Conservation (phyloP, 148 eudicot genomes). For the Amaranthus palmeri region DNA sequence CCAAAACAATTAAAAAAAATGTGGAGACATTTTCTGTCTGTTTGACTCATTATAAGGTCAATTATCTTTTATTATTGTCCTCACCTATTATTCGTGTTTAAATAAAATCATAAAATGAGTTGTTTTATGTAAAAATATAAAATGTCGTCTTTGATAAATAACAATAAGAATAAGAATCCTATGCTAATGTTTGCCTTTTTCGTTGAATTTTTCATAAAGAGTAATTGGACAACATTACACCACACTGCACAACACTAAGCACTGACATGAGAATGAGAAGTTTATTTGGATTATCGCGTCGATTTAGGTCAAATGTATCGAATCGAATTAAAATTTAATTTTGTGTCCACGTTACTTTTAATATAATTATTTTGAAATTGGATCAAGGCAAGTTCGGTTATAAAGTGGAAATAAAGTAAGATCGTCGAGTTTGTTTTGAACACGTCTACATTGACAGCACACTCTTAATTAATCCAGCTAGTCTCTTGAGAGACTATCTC, state of each 20-base stretch:
- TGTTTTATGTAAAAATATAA: not conserved
- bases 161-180: constrained; percentile 1
- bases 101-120: not conserved
- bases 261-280: too few relatives aligned
- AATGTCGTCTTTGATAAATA: constrained; percentile 6
- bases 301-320: too few relatives aligned
- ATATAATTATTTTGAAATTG: too few relatives aligned
- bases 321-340: too few relatives aligned
- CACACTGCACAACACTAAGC: not conserved
- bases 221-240: not conserved
- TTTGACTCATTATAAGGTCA: constrained; percentile 12
- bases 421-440: too few relatives aligned
- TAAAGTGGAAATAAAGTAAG: too few relatives aligned
- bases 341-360: too few relatives aligned
- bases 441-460: too few relatives aligned
- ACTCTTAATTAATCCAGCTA: too few relatives aligned
- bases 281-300: too few relatives aligned
- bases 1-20: not conserved
- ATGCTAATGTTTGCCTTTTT: not conserved
- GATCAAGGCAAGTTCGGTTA: too few relatives aligned
- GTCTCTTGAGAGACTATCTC: too few relatives aligned
- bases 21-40: not conserved
- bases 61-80: not conserved
- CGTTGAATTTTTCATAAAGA: not conserved
- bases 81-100: not conserved